Percentiles rank a stretch among this genome's conserved stretches.
Conservation (phyloP, 148 eudicot genomes). For the Simmondsia chinensis region DNA sequence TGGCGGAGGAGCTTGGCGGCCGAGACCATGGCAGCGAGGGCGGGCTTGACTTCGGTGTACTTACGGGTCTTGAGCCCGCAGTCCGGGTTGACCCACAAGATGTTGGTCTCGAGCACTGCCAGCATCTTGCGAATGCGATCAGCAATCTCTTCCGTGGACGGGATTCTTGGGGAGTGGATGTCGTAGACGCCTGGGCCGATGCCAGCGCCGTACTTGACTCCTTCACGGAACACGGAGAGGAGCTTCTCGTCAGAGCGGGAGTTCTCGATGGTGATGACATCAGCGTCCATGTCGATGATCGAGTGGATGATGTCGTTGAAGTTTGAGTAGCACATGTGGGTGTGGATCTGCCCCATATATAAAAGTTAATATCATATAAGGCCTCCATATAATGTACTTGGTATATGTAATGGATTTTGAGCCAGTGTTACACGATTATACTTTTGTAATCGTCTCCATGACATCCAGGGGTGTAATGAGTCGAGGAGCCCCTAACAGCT, state of each 20-base stretch:
- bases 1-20: constrained; percentile 83
- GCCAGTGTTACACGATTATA: too few species aligned
- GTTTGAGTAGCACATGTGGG: constrained; percentile 99
- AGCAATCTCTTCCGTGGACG: constrained; percentile 80
- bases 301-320: constrained; percentile 97
- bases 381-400: too few species aligned
- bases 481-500: too few species aligned
- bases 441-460: too few species aligned
- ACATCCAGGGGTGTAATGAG: too few species aligned
- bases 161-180: constrained; percentile 96
- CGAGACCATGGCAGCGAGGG: constrained; percentile 64
- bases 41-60: constrained; percentile 82
- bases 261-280: constrained; percentile 95
- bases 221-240: constrained; percentile 93
- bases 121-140: constrained; percentile 95
- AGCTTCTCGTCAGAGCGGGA: constrained; percentile 98
- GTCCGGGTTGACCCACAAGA: constrained; percentile 96
- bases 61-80: constrained; percentile 99
- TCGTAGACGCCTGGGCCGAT: constrained; percentile 95
- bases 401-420: too few species aligned
- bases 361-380: background rate
- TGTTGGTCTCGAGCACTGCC: constrained; percentile 84
- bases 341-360: constrained; percentile 60
- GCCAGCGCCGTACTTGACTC: constrained; percentile 94
- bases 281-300: constrained; percentile 97